These are phyloP conservation scores for Achaetomiella virescens DNA, from an alignment of 495 filamentous ascomycete genomes.

Conservation along the genomic window DNA sequence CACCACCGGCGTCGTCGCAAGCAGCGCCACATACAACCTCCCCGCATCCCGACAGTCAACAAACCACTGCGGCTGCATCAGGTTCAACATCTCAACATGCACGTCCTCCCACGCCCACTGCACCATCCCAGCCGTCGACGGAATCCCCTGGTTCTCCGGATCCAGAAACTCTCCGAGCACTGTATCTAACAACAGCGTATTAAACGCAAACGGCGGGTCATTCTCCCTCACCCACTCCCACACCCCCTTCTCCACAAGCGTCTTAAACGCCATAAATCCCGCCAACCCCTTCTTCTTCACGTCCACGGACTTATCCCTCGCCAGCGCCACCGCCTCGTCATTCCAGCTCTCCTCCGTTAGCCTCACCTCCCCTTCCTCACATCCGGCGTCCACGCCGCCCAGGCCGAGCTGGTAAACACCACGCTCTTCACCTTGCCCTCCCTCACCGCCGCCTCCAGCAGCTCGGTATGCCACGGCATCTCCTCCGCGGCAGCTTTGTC, in stretches of 20 bases:
- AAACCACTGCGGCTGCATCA: slow-evolving; percentile 33
- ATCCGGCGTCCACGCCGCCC: slow-evolving; percentile 31
- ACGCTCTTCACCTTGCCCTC: slow-evolving; percentile 23
- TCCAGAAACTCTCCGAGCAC: slow-evolving; percentile 32
- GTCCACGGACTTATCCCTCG: slow-evolving; percentile 12
- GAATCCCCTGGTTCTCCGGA: slow-evolving; percentile 24
- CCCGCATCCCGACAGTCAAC: slow-evolving; percentile 27
- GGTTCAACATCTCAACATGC: slow-evolving; percentile 17
- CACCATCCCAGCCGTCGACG: slow-evolving; percentile 30
- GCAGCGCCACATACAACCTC: slow-evolving; percentile 26
- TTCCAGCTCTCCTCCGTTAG: slow-evolving; percentile 28
- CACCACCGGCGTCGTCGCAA: slow-evolving; percentile 24
- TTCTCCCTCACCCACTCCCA: slow-evolving; percentile 34
- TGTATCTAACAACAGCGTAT: slow-evolving; percentile 27
- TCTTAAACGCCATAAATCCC: slow-evolving; percentile 35
- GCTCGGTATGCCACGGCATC: slow-evolving; percentile 20
- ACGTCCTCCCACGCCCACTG: slow-evolving; percentile 27
- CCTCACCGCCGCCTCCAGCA: slow-evolving; percentile 24
- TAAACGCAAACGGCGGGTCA: slow-evolving; percentile 28
- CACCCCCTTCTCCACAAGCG: slow-evolving; percentile 26
- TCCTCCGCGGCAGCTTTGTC: slow-evolving; percentile 24
- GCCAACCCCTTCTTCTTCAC: slow-evolving; percentile 21
- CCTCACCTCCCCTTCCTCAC: slow-evolving; percentile 9
- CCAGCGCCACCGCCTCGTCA: slow-evolving; percentile 23
- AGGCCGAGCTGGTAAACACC: slow-evolving; percentile 28